Evolutionary conservation across 2,329 filamentous ascomycete species (phyloP), one percentile per base, ranked within the genome.

Genomic region (Pseudocercospora vitis): DNA sequence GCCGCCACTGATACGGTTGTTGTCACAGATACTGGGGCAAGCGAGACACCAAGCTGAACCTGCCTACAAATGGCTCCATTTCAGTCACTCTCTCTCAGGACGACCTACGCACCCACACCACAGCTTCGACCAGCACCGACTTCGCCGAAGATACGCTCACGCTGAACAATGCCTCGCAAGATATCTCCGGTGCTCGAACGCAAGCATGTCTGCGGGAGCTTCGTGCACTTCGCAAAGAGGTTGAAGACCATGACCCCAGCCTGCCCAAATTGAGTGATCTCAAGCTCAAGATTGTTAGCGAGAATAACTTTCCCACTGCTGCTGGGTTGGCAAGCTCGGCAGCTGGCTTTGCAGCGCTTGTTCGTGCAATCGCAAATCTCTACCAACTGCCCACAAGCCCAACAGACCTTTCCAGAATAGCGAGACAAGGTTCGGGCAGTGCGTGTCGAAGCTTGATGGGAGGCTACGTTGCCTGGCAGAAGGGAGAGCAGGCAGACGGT

Each of bases 231-330:
- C 88, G 94, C 58, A 80, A 84, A 48, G 78, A 83, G 19, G 79
- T 97, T 66, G 94, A 99, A 74, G 77, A 78, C 29, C 73, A 80
- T 57, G 78, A 96, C 70, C 65, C 84, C 0, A 84, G 83, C 18
- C 81, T 96, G n/a, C 90, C 92, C 37, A 89, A 88, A 72, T 84
- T 99, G 53, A 88, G 90, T 8, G 70, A 79, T 48, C 79, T 88
- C 66, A 84, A 88, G 28, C 83, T 99, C 57, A 88, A 86, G 65
- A 86, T 99, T 62, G 91, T 96, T 52, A 94, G 89, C 53, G 88
- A 94, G 77, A 99, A 99, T 81, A 99, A 99, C 81, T 99, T 99
- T 81, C 94, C 94, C 59, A 99, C 94, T 2, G 94, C 94, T 21
- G 94, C 94, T 3, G 94, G 94, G 5, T 84, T 99, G 23, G 82